Evolutionary conservation across 352 stramenopile species (phyloP).

Genomic region (Globisporangium polare): DNA sequence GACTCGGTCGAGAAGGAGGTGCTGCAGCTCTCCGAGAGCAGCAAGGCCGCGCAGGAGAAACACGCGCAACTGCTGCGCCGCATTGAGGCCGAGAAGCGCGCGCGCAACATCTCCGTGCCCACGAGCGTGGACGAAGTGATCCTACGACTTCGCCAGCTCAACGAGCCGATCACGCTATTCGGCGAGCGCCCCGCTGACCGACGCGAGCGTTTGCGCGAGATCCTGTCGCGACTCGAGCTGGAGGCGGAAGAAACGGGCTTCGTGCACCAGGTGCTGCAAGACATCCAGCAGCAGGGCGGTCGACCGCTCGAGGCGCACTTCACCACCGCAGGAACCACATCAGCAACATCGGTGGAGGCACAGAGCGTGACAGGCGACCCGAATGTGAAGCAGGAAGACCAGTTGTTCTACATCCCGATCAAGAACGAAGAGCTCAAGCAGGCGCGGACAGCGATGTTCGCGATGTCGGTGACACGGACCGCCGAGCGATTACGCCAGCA

Average conservation of each 20-base stretch:
- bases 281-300: slow-evolving; percentile 41
- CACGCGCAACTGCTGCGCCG: slow-evolving; percentile 81
- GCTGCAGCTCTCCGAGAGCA: slow-evolving; percentile 82
- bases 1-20: slow-evolving; percentile 79
- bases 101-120: slow-evolving; percentile 89
- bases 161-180: slow-evolving; percentile 94
- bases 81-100: slow-evolving; percentile 90
- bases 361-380: not conserved
- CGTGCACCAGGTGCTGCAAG: slow-evolving; percentile 51
- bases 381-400: slow-evolving; percentile 41
- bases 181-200: slow-evolving; percentile 94
- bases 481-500: slow-evolving; percentile 55
- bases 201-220: slow-evolving; percentile 89
- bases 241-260: slow-evolving; percentile 64
- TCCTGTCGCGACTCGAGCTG: slow-evolving; percentile 80
- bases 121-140: slow-evolving; percentile 92
- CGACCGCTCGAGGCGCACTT: slow-evolving; percentile 18
- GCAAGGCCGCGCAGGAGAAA: slow-evolving; percentile 79
- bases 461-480: slow-evolving; percentile 70
- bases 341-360: slow-evolving; percentile 8
- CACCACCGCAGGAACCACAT: not conserved
- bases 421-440: slow-evolving; percentile 80
- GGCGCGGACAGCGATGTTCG: slow-evolving; percentile 74
- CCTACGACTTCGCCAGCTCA: slow-evolving; percentile 82
- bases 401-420: slow-evolving; percentile 85